A percentile compares a stretch with the other conserved stretches of the same genome.
Evolutionary conservation across 257 asterid species (phyloP).

Genomic region (Nicotiana obtusifolia): DNA sequence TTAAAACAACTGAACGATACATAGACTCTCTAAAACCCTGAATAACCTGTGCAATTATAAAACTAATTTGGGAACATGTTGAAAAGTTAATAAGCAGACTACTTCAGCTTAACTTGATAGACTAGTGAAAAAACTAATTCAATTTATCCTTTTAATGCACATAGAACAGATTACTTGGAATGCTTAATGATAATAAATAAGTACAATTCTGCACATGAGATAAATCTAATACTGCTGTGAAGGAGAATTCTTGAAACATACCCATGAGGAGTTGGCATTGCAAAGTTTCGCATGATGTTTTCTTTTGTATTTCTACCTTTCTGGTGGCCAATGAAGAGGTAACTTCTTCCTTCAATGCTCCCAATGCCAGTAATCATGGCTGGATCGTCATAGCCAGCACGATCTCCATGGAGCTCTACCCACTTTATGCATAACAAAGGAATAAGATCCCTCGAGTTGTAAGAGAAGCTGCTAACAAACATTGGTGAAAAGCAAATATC

Average conservation of each 20-base stretch:
- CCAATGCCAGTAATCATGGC: slow-evolving; percentile 89
- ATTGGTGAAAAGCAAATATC: background rate
- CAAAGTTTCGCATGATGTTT: slow-evolving; percentile 79
- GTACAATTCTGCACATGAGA: background rate
- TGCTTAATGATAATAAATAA: background rate
- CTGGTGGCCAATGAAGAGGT: slow-evolving; percentile 90
- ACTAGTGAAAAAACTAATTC: background rate
- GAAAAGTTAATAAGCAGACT: background rate
- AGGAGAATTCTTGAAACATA: slow-evolving; percentile 22
- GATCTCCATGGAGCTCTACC: slow-evolving; percentile 93
- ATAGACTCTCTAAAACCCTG: background rate
- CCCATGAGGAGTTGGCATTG: slow-evolving; percentile 99
- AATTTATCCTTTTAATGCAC: background rate
- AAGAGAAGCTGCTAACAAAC: background rate
- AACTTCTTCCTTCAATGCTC: slow-evolving; percentile 64
- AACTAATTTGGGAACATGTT: background rate
- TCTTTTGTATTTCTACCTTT: slow-evolving; percentile 88
- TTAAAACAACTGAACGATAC: background rate
- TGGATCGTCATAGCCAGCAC: slow-evolving; percentile 90
- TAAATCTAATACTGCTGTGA: background rate
- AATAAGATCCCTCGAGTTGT: background rate
- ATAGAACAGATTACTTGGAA: background rate
- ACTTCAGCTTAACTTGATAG: background rate
- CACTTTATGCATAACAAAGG: slow-evolving; percentile 34
- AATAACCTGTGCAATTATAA: background rate